Percentiles rank a stretch among this genome's conserved stretches.
These are phyloP conservation scores for Pythium aquatile DNA, from an alignment of 352 stramenopile genomes.

Conservation along the genomic window DNA sequence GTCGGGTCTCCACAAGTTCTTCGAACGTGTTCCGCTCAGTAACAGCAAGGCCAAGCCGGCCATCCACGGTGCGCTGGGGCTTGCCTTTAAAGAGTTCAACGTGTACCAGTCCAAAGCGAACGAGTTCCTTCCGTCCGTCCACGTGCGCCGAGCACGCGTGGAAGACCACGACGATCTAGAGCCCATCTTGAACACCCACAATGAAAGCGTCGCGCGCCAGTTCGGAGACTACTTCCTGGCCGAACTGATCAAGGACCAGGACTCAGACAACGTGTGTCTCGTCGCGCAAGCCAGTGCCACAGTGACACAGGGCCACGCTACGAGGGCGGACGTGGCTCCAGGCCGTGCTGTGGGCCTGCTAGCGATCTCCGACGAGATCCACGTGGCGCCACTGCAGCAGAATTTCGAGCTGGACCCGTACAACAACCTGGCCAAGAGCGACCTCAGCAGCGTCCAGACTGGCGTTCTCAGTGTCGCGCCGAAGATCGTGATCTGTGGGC, in stretches of 20 bases:
- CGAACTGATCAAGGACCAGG: conserved; percentile 89
- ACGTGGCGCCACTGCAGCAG: conserved; percentile 74
- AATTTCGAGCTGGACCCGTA: conserved; percentile 84
- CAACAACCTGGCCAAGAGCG: conserved; percentile 67
- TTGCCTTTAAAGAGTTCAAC: conserved; percentile 39
- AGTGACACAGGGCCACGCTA: conserved; percentile 8
- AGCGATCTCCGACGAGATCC: conserved; percentile 80
- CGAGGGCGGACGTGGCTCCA: conserved; percentile 21
- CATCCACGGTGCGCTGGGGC: conserved; percentile 13
- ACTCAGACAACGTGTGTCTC: conserved; percentile 81
- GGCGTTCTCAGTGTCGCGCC: conserved; percentile 28
- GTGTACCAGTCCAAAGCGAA: conserved; percentile 46
- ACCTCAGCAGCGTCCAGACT: not conserved
- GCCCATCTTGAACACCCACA: conserved; percentile 62
- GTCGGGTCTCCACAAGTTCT: conserved; percentile 53
- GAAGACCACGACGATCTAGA: conserved; percentile 84
- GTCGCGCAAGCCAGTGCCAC: conserved; percentile 46
- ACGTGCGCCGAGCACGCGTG: conserved; percentile 65
- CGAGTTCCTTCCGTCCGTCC: conserved; percentile 42
- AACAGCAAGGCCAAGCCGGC: not conserved
- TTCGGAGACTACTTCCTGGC: conserved; percentile 94
- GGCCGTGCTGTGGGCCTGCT: conserved; percentile 71
- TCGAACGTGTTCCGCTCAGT: conserved; percentile 27
- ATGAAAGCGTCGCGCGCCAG: conserved; percentile 52
- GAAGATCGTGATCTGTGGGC: conserved; percentile 55